Conservation (phyloP, 345 rosid species). For the Odontarrhena argentea region DNA sequence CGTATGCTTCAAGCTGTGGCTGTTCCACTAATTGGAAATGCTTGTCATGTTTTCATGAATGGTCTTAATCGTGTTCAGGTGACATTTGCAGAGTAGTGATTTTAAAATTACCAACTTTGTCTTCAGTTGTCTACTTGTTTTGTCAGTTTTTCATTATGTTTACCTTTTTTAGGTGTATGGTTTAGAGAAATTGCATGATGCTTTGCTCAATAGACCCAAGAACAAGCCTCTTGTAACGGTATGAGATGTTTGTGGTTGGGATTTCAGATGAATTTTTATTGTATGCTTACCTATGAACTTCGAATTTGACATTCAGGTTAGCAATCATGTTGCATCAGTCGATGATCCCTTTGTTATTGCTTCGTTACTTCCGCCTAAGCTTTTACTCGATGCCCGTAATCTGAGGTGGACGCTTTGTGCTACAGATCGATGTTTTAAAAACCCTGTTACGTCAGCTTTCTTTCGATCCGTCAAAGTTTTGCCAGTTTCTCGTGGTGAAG, state of each 20-base stretch:
- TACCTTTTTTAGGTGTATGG: conserved; percentile 73
- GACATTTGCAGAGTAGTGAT: no score
- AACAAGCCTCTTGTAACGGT: conserved; percentile 85
- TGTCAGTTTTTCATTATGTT: not conserved
- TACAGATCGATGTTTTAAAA: conserved; percentile 83
- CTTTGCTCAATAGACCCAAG: conserved; percentile 74
- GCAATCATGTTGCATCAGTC: conserved; percentile 95
- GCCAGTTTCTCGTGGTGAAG: conserved; percentile 93
- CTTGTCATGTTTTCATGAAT: conserved; percentile 95
- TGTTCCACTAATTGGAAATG: conserved; percentile 84
- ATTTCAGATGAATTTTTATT: conserved; percentile 1
- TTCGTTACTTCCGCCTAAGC: conserved; percentile 78
- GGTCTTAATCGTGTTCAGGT: conserved; percentile 96
- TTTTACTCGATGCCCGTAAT: conserved; percentile 83
- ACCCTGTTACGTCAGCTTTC: conserved; percentile 88
- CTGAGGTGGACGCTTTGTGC: conserved; percentile 98
- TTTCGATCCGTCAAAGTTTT: conserved; percentile 84
- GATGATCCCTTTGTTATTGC: conserved; percentile 96
- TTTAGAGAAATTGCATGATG: conserved; percentile 85
- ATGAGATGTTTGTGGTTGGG: conserved; percentile 27
- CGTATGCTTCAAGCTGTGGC: conserved; percentile 84
- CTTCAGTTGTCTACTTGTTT: no score
- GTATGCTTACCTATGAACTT: conserved; percentile 7
- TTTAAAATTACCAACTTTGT: not conserved
- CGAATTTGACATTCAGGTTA: conserved; percentile 52